Percentiles rank a stretch among this genome's conserved stretches.
phyloP scores from a whole-genome alignment of 306 rosid genomes.

The Trichosanthes truncata region DNA sequence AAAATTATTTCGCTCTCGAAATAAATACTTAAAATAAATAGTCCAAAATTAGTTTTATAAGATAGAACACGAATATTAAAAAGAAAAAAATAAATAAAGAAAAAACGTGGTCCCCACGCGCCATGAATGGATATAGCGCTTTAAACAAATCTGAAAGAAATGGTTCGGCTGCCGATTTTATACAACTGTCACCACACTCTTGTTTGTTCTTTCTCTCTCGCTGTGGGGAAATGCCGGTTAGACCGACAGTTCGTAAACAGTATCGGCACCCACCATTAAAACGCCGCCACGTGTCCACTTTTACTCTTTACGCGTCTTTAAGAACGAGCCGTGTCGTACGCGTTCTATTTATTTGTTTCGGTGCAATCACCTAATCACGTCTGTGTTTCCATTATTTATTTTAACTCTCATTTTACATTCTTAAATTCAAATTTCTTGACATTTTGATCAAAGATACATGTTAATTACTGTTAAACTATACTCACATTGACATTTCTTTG shows the following conservation, averaged over 20 bases:
- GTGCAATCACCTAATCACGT: neutral
- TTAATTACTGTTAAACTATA: too few species aligned
- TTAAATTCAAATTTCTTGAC: too few species aligned
- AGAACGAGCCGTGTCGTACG: slow-evolving; percentile 1
- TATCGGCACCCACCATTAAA: neutral
- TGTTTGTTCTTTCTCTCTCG: neutral
- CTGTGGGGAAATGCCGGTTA: neutral
- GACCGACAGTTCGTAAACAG: slow-evolving; percentile 11
- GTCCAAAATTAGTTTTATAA: neutral
- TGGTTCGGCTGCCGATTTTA: slow-evolving; percentile 1
- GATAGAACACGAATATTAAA: neutral
- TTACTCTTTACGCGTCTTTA: slow-evolving; percentile 2
- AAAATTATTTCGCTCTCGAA: neutral
- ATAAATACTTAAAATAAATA: neutral
- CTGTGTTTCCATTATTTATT: neutral
- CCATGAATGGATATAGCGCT: neutral
- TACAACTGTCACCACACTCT: neutral
- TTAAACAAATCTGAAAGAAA: neutral
- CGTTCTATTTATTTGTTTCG: neutral
- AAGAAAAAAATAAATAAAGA: too few species aligned
- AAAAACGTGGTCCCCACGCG: neutral
- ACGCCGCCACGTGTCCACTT: neutral
- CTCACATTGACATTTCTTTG: too few species aligned
- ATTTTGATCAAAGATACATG: too few species aligned
- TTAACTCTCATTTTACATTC: neutral